Evolutionary conservation across 1,139 yeast genomes (phyloP).

Genomic region (Pichia inconspicua): DNA sequence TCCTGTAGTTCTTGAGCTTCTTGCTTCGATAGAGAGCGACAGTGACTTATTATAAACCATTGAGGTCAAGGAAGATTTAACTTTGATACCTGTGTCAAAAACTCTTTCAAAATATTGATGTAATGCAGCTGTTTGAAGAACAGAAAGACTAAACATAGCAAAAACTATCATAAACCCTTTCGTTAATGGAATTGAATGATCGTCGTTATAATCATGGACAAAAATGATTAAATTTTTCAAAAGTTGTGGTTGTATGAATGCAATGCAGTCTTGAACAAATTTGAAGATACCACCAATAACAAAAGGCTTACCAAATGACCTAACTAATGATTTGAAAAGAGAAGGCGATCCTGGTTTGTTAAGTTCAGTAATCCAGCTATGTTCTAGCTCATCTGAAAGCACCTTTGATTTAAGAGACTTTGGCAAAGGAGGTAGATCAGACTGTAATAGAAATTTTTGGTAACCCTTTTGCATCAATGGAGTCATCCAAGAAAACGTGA

Average conservation of each 20-base stretch:
- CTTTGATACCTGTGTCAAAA: conserved; percentile 84
- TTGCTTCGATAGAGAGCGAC: conserved; percentile 75
- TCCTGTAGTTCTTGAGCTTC: conserved; percentile 78
- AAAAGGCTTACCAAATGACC: conserved; percentile 67
- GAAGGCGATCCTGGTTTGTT: conserved; percentile 47
- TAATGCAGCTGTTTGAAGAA: conserved; percentile 72
- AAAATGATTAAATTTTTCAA: conserved; percentile 68
- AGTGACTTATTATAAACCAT: conserved; percentile 76
- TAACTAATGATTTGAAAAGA: conserved; percentile 50
- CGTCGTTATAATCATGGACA: conserved; percentile 65
- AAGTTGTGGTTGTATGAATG: conserved; percentile 86
- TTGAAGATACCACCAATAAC: conserved; percentile 72
- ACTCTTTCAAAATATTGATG: conserved; percentile 92
- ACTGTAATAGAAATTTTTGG: conserved; percentile 59
- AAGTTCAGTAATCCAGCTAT: conserved; percentile 52
- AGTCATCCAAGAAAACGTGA: conserved; percentile 90
- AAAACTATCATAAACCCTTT: conserved; percentile 78
- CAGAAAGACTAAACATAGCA: conserved; percentile 77
- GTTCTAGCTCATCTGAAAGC: conserved; percentile 43
- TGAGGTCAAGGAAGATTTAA: conserved; percentile 73
- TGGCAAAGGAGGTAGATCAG: conserved; percentile 80
- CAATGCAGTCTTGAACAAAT: conserved; percentile 66
- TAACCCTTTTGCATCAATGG: conserved; percentile 84
- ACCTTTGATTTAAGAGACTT: conserved; percentile 46
- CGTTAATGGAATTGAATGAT: conserved; percentile 49